Evolutionary conservation across 352 stramenopile species (phyloP).

Genomic region (Phytophthora cryptogea): DNA sequence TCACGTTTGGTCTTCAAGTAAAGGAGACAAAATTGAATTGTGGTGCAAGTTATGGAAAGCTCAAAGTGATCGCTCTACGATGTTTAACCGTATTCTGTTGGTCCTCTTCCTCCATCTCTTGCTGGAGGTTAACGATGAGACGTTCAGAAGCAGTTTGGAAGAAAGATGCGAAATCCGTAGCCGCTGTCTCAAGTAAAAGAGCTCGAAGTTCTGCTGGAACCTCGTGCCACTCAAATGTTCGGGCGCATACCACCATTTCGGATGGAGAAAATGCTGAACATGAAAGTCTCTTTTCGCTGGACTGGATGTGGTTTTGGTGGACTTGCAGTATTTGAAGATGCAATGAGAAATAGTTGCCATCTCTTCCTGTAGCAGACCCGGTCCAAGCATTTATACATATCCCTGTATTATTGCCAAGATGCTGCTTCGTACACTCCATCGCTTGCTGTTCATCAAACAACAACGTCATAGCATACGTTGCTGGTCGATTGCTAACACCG

Average conservation of each 20-base stretch:
- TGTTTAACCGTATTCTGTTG: not conserved
- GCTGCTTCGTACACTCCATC: conserved; percentile 11
- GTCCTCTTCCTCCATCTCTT: not conserved
- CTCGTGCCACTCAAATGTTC: conserved; percentile 14
- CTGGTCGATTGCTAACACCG: conserved; percentile 3
- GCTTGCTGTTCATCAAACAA: conserved; percentile 21
- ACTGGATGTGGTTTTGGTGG: not conserved
- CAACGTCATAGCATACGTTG: conserved; percentile 14
- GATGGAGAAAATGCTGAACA: conserved; percentile 37
- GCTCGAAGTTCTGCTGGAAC: conserved; percentile 18
- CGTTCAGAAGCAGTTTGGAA: conserved; percentile 23
- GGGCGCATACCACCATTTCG: conserved; percentile 16
- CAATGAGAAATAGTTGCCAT: conserved; percentile 22
- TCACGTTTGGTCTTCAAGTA: no score
- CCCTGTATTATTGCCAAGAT: not conserved
- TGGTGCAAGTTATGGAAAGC: conserved; percentile 5
- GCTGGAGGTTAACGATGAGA: conserved; percentile 12
- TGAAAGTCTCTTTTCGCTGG: conserved; percentile 8
- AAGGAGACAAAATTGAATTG: conserved; percentile 8
- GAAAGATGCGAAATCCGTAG: conserved; percentile 5
- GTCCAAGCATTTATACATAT: conserved; percentile 15
- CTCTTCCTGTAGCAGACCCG: conserved; percentile 4
- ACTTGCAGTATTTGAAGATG: conserved; percentile 16
- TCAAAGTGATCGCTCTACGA: conserved; percentile 9
- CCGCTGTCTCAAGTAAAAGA: not conserved